Evolutionary conservation across 2,329 filamentous ascomycete genomes (phyloP), one percentile per base, ranked within the genome.

Genomic region (Fonsecaea erecta): DNA sequence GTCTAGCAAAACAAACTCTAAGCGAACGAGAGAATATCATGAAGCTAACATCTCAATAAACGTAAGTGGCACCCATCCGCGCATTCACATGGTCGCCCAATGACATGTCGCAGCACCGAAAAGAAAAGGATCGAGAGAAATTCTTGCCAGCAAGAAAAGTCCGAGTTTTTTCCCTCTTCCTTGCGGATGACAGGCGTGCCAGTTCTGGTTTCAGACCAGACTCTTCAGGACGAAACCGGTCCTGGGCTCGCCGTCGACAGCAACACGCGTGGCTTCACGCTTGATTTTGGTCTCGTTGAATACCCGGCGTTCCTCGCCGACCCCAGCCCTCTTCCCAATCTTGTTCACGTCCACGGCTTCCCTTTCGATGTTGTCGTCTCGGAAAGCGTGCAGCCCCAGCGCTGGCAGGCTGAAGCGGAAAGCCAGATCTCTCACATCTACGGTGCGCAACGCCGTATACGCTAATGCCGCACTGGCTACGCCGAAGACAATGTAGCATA

Each of bases 401-500:
- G 67, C 67, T 6, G 67, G 54, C 12, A 68, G 64, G 30, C 52
- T 56, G 52, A 68, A 68, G 9, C 64, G 67, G 16, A 64, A 64
- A 2, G 63, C 67, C 5, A 68, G 51, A 55, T 68, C 67, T 7
- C 67, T 57, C 2, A 68, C 67, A 43, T 68, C 67, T 18, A 66
- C 57, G 2, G 16, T 52, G 26, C 55, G 46, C 30, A 68, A 43
- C 2, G 67, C 60, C 9, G 52, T 57, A 58, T 66, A 62, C 3
- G 67, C 67, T 6, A 59, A 32, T 8, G 54, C 21, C 12, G 64
- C 67, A 24, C 57, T 52, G 11, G 37, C 46, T 18, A 68, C 34
- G 16, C 70, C 70, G 24, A 71, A 60, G 9, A 71, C 16, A 28
- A 68, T 58, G 52, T 71, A 71, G 1, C 46, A 52, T 12, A 70